These are phyloP conservation scores for Olyra latifolia DNA, from an alignment of 176 grass and related monocot genomes.

Conservation along the genomic window DNA sequence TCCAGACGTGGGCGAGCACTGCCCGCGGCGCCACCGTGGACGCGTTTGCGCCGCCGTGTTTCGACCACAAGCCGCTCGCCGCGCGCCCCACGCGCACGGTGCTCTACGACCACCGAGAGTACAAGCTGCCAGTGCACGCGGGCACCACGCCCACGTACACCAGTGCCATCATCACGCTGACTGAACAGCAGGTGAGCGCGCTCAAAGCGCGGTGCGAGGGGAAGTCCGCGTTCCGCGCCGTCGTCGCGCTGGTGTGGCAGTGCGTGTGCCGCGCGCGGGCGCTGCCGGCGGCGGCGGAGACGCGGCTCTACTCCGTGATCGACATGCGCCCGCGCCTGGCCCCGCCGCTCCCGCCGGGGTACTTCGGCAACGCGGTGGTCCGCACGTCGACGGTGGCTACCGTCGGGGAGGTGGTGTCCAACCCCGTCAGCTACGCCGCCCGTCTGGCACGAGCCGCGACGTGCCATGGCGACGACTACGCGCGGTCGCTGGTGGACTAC, in stretches of 20 bases:
- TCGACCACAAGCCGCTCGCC: slow-evolving; percentile 49
- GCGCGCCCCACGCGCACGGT: slow-evolving; percentile 35
- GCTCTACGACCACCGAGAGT: slow-evolving; percentile 58
- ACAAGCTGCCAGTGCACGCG: slow-evolving; percentile 28
- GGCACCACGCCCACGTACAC: slow-evolving; percentile 17
- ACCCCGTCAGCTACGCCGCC: slow-evolving; percentile 21
- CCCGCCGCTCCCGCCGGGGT: slow-evolving; percentile 45
- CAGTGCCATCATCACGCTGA: slow-evolving; percentile 33
- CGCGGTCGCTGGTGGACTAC: slow-evolving; percentile 13
- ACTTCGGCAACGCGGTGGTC: slow-evolving; percentile 59
- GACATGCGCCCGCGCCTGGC: slow-evolving; percentile 57
- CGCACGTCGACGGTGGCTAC: slow-evolving; percentile 36
- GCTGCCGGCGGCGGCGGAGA: slow-evolving; percentile 19
- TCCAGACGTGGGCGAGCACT: slow-evolving; percentile 51
- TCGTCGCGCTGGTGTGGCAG: slow-evolving; percentile 41
- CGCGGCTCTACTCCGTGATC: slow-evolving; percentile 62
- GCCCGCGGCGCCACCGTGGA: neutral
- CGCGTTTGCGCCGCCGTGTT: slow-evolving; percentile 24
- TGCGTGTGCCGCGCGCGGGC: neutral
- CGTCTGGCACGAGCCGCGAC: slow-evolving; percentile 29
- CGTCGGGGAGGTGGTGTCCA: neutral
- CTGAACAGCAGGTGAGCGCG: slow-evolving; percentile 17
- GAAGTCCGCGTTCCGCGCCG: slow-evolving; percentile 53
- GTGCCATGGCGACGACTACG: slow-evolving; percentile 38
- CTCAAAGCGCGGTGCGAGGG: slow-evolving; percentile 40